Conservation (phyloP, 2,329 filamentous ascomycete species). For the Torrubiella hemipterigena region DNA sequence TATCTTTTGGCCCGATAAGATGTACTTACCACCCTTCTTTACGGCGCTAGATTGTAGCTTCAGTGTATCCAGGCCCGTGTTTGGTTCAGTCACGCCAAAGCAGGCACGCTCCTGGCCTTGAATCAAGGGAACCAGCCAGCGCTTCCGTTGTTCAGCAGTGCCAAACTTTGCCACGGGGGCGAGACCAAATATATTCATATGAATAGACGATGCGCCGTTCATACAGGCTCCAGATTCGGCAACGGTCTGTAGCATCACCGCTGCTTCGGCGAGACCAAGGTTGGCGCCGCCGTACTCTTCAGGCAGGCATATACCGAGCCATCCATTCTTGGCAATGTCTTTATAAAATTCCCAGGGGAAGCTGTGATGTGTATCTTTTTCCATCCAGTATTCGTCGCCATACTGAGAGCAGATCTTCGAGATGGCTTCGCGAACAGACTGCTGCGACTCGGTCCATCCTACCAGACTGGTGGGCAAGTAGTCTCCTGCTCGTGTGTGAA, state of each 20-base stretch:
- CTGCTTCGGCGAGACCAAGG: conserved; percentile 68
- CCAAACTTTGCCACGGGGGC: conserved; percentile 65
- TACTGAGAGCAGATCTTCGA: conserved; percentile 57
- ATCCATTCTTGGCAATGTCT: conserved; percentile 61
- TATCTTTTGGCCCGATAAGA: conserved; percentile 68
- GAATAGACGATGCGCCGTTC: conserved; percentile 51
- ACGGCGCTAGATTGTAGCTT: conserved; percentile 54
- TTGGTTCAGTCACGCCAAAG: conserved; percentile 74
- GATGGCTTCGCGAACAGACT: conserved; percentile 60
- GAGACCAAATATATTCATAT: conserved; percentile 61
- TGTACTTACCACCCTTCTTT: conserved; percentile 46
- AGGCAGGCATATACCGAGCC: conserved; percentile 70
- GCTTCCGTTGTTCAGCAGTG: conserved; percentile 47
- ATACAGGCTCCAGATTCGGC: conserved; percentile 69
- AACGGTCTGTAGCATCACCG: conserved; percentile 79
- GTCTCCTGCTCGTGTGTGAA: too few relatives aligned
- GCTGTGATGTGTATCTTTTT: conserved; percentile 54
- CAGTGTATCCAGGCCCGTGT: conserved; percentile 68
- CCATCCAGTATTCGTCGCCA: conserved; percentile 65
- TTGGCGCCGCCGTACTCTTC: conserved; percentile 63
- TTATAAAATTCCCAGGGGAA: conserved; percentile 68
- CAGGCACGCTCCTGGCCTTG: conserved; percentile 60
- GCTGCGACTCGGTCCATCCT: too few relatives aligned
- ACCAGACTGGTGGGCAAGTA: too few relatives aligned
- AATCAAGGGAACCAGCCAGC: conserved; percentile 59